Evolutionary conservation across 2,329 filamentous ascomycete species (phyloP).

Genomic region (Ustulina deusta): DNA sequence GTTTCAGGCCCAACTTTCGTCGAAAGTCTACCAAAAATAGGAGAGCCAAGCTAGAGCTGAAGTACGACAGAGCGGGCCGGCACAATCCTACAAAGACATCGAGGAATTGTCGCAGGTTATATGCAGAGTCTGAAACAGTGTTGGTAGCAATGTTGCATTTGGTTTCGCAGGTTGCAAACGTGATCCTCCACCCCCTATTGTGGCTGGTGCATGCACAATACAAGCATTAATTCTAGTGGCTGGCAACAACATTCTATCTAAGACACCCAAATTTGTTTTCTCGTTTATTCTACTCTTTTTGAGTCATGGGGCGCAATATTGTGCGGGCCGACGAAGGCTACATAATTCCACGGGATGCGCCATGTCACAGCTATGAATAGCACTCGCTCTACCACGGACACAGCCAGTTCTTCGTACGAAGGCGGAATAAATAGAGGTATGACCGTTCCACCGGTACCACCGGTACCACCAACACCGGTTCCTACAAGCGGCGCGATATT

Average conservation of each 20-base stretch:
- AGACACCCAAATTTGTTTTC: not conserved
- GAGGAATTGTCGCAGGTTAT: slow-evolving; percentile 14
- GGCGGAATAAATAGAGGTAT: not conserved
- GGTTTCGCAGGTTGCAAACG: slow-evolving; percentile 22
- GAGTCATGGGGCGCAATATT: not conserved
- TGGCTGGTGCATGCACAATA: not conserved
- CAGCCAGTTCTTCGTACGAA: not conserved
- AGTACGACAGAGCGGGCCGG: not conserved
- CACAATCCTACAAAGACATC: not conserved
- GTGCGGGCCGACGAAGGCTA: not conserved
- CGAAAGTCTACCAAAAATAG: slow-evolving; percentile 5
- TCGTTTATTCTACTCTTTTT: not conserved
- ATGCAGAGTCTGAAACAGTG: slow-evolving; percentile 23
- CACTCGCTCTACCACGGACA: not conserved
- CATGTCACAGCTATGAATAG: slow-evolving; percentile 13
- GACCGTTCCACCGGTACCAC: not conserved
- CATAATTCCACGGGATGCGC: not conserved
- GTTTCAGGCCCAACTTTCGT: slow-evolving; percentile 12
- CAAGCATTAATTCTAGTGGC: not conserved
- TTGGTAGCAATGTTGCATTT: slow-evolving; percentile 22
- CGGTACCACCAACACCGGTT: not conserved
- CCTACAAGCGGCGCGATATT: not conserved
- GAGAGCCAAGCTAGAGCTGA: not conserved
- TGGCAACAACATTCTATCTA: not conserved
- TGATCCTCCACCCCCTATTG: slow-evolving; percentile 28